Base-by-base conservation (phyloP, 2,329 filamentous ascomycete species). In the Trichoderma koningii region DNA sequence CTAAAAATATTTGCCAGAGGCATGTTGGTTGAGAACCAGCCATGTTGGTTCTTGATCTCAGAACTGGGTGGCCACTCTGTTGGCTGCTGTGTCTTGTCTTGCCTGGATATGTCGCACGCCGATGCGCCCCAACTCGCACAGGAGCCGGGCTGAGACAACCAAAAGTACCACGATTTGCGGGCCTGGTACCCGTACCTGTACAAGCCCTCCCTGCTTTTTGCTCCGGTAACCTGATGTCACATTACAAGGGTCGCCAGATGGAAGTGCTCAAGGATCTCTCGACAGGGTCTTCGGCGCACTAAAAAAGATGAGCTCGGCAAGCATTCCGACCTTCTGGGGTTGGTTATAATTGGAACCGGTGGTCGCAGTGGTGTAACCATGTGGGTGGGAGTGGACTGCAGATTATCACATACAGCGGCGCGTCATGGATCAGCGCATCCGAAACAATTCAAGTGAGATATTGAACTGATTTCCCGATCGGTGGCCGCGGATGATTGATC, bases 231-330 rank as follows among this genome's bases (percentile, higher is more conserved):
- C 56, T 62, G 38, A 44, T 19, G 59, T 63, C 59, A 44, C 44
- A 53, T 42, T 63, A 52, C 42, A 55, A 66, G 47, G 64, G 64
- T 42, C 62, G 34, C 51, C 50, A 12, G n/a, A 44, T 30, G 30
- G 47, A 55, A 41, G 48, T 28, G 52, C 19, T 19, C 61, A 55
- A 42, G 56, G 64, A 47, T 48, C 51, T 42, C 28, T 64, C 51
- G 44, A 57, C 64, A 66, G 64, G 64, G 64, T 66, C 59, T 66
- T 66, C 64, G 64, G 64, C 64, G 64, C 64, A 66, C 64, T 66
- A 66, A 56, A 63, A 53, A 56, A 19, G 51, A 66, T 64, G 64
- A 57, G 64, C 64, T 66, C 64, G 64, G 64, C 64, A 66, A 66
- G 64, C 50, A 53, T 66, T 66, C 64, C 64, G 64, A 53, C 60